These are phyloP conservation scores for Botrytis hyacinthi DNA, from an alignment of 2,329 filamentous ascomycete species.

Conservation along the genomic window DNA sequence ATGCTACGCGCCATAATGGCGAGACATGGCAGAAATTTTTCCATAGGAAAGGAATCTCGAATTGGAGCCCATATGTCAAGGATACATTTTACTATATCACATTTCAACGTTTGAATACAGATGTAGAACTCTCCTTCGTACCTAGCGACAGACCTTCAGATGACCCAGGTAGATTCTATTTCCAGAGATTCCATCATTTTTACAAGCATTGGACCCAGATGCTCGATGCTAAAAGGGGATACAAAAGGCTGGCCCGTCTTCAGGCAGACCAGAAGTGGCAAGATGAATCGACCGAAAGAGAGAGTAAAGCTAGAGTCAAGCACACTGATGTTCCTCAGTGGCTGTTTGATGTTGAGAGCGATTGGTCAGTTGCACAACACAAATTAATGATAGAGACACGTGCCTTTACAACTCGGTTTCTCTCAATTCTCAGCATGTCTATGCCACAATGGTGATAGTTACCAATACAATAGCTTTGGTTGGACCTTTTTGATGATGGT, in stretches of 20 bases:
- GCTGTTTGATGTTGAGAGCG: background rate
- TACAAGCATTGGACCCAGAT: background rate
- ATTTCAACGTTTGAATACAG: background rate
- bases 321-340: background rate
- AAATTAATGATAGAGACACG: background rate
- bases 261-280: background rate
- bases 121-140: background rate
- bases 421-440: accelerated
- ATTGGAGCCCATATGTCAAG: background rate
- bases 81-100: background rate
- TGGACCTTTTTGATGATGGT: background rate
- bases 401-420: too few species aligned
- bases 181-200: background rate
- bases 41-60: background rate
- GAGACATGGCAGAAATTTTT: background rate
- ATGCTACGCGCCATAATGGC: background rate
- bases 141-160: background rate
- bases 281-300: background rate
- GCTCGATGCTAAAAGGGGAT: background rate
- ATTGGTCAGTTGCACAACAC: background rate
- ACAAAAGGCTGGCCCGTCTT: background rate
- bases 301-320: background rate
- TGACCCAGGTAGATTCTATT: background rate
- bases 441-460: background rate
- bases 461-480: background rate